Conservation (phyloP, 2,329 filamentous ascomycete species). For the Fusarium poae region DNA sequence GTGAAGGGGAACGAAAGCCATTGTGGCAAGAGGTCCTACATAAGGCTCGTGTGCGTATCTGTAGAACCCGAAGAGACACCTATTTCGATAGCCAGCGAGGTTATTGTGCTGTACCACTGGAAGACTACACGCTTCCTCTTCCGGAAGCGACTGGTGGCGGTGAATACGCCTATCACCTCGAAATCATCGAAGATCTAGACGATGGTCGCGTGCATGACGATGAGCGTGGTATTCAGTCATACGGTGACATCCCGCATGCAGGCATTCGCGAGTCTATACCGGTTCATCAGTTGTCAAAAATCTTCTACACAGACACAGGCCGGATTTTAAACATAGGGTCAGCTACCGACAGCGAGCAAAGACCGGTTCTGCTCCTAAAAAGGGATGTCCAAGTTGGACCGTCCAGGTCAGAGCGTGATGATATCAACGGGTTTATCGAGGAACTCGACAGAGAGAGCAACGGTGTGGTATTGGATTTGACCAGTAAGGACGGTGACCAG, state of each 20-base stretch:
- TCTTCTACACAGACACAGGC: conserved; percentile 93
- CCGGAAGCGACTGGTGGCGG: conserved; percentile 11
- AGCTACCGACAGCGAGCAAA: conserved; percentile 62
- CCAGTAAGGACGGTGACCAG: conserved; percentile 54
- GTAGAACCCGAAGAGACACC: conserved; percentile 69
- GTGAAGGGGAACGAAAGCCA: conserved; percentile 67
- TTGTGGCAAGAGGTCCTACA: conserved; percentile 98
- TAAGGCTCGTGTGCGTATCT: conserved; percentile 86
- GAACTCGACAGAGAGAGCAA: conserved; percentile 52
- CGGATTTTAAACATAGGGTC: conserved; percentile 84
- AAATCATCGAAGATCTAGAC: conserved; percentile 84
- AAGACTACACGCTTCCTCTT: not conserved
- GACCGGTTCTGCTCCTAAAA: conserved; percentile 54
- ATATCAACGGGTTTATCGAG: conserved; percentile 55
- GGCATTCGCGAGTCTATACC: conserved; percentile 68
- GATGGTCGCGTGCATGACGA: conserved; percentile 67
- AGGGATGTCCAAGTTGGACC: conserved; percentile 44
- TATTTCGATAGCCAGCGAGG: conserved; percentile 42
- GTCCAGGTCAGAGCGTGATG: conserved; percentile 1
- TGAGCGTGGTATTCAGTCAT: conserved; percentile 52
- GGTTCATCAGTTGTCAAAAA: conserved; percentile 78
- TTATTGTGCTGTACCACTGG: conserved; percentile 19
- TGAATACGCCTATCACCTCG: conserved; percentile 80
- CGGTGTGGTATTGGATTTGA: conserved; percentile 30
- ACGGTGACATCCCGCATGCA: conserved; percentile 58